Base-by-base conservation (phyloP, 1,284 basidiomycete genomes). In the Mrakiaceae sp. region DNA sequence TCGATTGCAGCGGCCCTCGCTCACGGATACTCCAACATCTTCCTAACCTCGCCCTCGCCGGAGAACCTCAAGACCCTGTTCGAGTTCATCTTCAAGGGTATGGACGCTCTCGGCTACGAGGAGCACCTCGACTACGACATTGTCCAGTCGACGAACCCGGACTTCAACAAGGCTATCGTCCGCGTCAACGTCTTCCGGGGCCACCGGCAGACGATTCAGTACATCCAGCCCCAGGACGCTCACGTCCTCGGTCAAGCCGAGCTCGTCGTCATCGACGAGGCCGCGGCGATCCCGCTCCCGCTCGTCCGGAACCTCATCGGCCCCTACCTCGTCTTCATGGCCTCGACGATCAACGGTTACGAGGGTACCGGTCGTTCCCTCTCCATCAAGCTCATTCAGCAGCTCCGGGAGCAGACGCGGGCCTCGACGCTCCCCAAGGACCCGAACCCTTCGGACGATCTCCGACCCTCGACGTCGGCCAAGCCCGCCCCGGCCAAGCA, bases 11-110 rank as follows among this genome's bases (percentile, higher is more conserved):
- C 92, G 12, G 93, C 96, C 1, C 81, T 98, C 27, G 89, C 87
- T 0, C 90, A 97, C 73, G 93, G 93, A 16, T 98, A 98, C 76
- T 89, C 90, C 64, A 99, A 99, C 77, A 92, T 98, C 68, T 99
- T 98, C 74, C 92, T 98, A 60, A 98, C 96, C 4, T 94, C 90
- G 72, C 96, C 96, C 1, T 92, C 88, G 73, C 96, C 96, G 1
- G 95, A 98, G 77, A 99, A 99, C 77, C 79, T 99, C 77, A 93
- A 89, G 78, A 98, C 95, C 0, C 75, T 98, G n/a, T 99, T 98
- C 74, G 92, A 98, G 70, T 98, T 99, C 73, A 83, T 98, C 55
- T 96, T 98, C 82, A 97, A 97, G 76, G 96, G 95, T 0, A 81
- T 99, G 77, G 93, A 98, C 72, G 88, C 84, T 3, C 79, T 98